Percentiles rank a stretch among this genome's conserved stretches.
These are phyloP conservation scores for Funneliformis caledonium DNA, from an alignment of 371 early-diverging fungal genomes.

Conservation along the genomic window DNA sequence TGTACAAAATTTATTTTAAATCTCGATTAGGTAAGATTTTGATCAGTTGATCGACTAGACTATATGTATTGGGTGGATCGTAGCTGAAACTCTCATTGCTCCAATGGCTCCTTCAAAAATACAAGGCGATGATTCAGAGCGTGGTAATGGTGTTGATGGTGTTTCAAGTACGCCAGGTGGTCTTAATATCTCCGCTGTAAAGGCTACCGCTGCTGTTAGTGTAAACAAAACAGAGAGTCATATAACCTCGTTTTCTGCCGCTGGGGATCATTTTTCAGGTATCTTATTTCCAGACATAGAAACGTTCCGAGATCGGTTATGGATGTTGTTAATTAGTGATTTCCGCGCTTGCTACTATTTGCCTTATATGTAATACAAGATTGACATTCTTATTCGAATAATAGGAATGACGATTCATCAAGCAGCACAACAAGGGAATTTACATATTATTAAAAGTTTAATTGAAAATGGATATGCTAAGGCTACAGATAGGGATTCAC, in stretches of 20 bases:
- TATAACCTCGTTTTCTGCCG: neutral
- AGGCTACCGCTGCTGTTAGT: constrained; percentile 27
- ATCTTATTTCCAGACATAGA: neutral
- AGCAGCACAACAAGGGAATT: constrained; percentile 73
- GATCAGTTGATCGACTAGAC: too few species aligned
- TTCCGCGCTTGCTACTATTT: neutral
- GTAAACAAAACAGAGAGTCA: neutral
- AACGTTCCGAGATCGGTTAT: neutral
- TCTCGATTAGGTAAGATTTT: too few species aligned
- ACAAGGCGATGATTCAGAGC: neutral
- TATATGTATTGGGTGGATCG: too few species aligned
- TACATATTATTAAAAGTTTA: constrained; percentile 56
- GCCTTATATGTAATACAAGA: neutral
- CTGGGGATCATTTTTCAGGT: constrained; percentile 10
- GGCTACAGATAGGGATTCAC: constrained; percentile 62
- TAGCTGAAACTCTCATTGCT: too few species aligned
- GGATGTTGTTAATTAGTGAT: neutral
- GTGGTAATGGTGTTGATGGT: neutral
- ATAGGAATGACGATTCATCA: constrained; percentile 60
- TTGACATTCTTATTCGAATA: neutral
- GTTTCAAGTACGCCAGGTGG: neutral
- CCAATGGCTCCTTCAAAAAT: constrained; percentile 13
- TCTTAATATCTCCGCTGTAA: constrained; percentile 2
- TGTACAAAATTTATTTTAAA: too few species aligned
- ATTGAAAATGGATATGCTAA: constrained; percentile 57